Conservation (phyloP, 2,329 filamentous ascomycete genomes). For the Fusarium sp. region DNA sequence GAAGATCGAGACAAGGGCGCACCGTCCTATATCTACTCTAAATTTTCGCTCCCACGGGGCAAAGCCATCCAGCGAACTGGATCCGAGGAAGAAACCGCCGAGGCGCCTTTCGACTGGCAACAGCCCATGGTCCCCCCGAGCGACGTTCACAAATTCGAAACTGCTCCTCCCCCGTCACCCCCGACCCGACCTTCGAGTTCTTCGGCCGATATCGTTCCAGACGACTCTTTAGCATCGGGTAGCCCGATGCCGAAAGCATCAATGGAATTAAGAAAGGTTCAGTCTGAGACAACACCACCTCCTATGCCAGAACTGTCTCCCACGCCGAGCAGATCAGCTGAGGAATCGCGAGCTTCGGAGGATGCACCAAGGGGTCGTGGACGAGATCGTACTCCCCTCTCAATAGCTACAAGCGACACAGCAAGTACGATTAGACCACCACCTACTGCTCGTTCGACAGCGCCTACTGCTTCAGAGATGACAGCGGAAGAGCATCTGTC, state of each 20-base stretch:
- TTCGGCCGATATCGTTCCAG: constrained; percentile 53
- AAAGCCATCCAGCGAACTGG: constrained; percentile 79
- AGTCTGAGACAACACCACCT: constrained; percentile 56
- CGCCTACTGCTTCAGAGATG: constrained; percentile 73
- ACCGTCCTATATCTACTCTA: constrained; percentile 87
- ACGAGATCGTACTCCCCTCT: constrained; percentile 60
- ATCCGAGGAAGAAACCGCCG: constrained; percentile 63
- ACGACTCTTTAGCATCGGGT: constrained; percentile 50
- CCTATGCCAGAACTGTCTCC: constrained; percentile 58
- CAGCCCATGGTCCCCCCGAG: constrained; percentile 58
- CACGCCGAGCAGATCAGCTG: constrained; percentile 58
- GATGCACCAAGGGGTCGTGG: constrained; percentile 62
- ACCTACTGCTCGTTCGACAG: constrained; percentile 56
- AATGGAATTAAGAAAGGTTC: constrained; percentile 62
- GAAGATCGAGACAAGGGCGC: constrained; percentile 65
- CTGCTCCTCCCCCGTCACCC: constrained; percentile 68
- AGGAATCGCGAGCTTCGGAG: constrained; percentile 58
- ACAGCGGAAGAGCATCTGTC: constrained; percentile 88
- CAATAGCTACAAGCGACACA: constrained; percentile 63
- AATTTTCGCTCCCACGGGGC: constrained; percentile 84
- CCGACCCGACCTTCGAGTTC: constrained; percentile 70
- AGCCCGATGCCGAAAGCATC: constrained; percentile 58
- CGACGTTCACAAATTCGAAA: constrained; percentile 57
- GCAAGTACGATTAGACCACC: constrained; percentile 62
- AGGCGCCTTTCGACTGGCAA: constrained; percentile 72